Base-by-base conservation (phyloP, 2,329 filamentous ascomycete genomes). In the Alternaria gansuensis region DNA sequence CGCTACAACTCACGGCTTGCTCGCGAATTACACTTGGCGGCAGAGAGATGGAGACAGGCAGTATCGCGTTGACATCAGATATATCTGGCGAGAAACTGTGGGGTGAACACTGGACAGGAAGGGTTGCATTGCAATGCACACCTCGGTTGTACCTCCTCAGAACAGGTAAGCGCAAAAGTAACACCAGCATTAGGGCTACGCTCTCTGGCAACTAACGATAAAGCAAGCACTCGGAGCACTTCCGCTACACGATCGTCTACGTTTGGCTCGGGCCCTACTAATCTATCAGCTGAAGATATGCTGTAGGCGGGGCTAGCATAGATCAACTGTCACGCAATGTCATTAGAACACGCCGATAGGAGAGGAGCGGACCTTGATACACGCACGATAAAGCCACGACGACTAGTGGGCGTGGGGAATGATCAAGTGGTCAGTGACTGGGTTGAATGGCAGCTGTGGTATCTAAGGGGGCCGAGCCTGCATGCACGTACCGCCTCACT, bases 81-180 rank as follows among this genome's bases (percentile, higher is more conserved):
- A 61, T 59, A 61, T 59, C 31, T 66, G 63, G 66, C 60, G 60
- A 60, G 55, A 63, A 67, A 67, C 65, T 69, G 69, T 71, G 69
- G 68, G 69, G 69, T 69, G 67, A 51, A 60, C 48, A 48, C 54
- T 69, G 67, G 49, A 60, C 48, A 48, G 56, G 64, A 59, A 51
- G 45, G 59, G 68, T 63, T 66, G 62, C 60, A 49, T 54, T 66
- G 55, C 60, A 49, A 52, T 66, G 55, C 44, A 36, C 21, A 53
- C 51, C 29, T 68, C 74, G 74, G 68, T 54, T 71, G 72, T 61
- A 75, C 73, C 60, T 75, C 48, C 72, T 68, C 13, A 41, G 36
- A 60, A 29, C 23, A 51, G 60, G 49, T 54, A 67, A 70, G 51
- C 39, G 49, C 34, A 46, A 43, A 23, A 43, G 33, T 53, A 37